A percentile compares a stretch with the other conserved stretches of the same genome.
phyloP scores from a whole-genome alignment of 495 filamentous ascomycete genomes.

The Penicillium riverlandense region DNA sequence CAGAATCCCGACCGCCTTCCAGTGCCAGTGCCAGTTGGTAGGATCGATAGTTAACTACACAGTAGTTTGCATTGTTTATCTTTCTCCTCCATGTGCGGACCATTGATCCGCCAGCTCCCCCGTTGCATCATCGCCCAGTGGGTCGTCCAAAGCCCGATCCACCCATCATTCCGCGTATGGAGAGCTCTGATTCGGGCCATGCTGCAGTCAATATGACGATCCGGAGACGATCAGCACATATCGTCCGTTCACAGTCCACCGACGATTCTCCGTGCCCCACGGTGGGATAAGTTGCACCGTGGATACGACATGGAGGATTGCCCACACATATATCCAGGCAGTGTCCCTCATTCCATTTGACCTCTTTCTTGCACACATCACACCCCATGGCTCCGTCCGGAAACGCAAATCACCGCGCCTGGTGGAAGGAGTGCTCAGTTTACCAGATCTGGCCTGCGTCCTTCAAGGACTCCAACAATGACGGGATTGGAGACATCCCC shows the following conservation, averaged over 20 bases:
- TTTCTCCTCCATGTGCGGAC: background rate
- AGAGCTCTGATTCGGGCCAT: conserved; percentile 4
- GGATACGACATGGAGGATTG: conserved; percentile 9
- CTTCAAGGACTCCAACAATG: conserved; percentile 59
- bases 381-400: conserved; percentile 19
- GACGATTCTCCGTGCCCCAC: conserved; percentile 22
- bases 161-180: background rate
- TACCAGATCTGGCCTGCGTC: conserved; percentile 68
- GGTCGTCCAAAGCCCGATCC: no score
- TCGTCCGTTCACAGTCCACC: conserved; percentile 5
- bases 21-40: no score
- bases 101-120: background rate
- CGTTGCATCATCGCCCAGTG: conserved; percentile 2
- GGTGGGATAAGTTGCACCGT: conserved; percentile 10
- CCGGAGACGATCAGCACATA: conserved; percentile 4
- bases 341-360: no score
- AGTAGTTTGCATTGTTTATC: no score
- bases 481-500: conserved; percentile 61
- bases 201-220: conserved; percentile 3
- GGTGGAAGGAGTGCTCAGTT: conserved; percentile 52
- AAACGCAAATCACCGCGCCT: conserved; percentile 33
- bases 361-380: background rate
- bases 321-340: background rate
- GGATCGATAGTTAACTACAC: no score
- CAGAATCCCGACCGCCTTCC: conserved; percentile 9